Conservation (phyloP, 1,284 basidiomycete species). For the Trametes polyzona region DNA sequence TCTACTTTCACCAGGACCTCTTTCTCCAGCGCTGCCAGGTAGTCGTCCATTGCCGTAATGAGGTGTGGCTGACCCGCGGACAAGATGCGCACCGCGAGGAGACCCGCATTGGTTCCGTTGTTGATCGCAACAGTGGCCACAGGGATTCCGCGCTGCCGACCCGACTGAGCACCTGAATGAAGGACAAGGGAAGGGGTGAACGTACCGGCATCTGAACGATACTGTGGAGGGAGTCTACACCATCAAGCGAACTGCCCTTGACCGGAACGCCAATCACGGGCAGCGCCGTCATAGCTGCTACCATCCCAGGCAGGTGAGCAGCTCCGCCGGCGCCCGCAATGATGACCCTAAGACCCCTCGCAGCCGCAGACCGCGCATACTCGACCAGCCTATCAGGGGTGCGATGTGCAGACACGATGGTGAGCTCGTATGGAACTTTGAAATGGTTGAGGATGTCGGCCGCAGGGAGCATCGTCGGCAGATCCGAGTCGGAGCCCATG, state of each 20-base stretch:
- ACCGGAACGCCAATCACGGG: conserved; percentile 98
- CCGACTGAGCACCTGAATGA: conserved; percentile 1
- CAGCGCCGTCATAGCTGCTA: conserved; percentile 90
- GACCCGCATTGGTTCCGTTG: conserved; percentile 92
- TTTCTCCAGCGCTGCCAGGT: conserved; percentile 75
- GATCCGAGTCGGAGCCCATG: conserved; percentile 99
- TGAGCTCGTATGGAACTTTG: conserved; percentile 88
- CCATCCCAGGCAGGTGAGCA: conserved; percentile 98
- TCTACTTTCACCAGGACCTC: conserved; percentile 89
- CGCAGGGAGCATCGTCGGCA: conserved; percentile 91
- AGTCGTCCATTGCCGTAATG: conserved; percentile 72
- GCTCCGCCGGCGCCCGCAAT: conserved; percentile 98
- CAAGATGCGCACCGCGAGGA: conserved; percentile 91
- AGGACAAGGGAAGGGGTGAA: conserved; percentile 24
- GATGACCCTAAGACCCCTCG: conserved; percentile 79
- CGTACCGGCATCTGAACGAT: conserved; percentile 99
- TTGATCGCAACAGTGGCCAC: conserved; percentile 98
- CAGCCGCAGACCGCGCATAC: conserved; percentile 80
- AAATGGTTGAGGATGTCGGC: conserved; percentile 87
- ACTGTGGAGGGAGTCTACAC: conserved; percentile 94
- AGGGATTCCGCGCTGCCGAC: conserved; percentile 84
- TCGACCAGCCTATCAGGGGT: conserved; percentile 88
- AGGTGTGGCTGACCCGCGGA: conserved; percentile 75
- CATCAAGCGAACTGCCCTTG: conserved; percentile 92
- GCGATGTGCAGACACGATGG: conserved; percentile 95